Conservation (phyloP, 495 filamentous ascomycete genomes). For the Neurospora sp. region DNA sequence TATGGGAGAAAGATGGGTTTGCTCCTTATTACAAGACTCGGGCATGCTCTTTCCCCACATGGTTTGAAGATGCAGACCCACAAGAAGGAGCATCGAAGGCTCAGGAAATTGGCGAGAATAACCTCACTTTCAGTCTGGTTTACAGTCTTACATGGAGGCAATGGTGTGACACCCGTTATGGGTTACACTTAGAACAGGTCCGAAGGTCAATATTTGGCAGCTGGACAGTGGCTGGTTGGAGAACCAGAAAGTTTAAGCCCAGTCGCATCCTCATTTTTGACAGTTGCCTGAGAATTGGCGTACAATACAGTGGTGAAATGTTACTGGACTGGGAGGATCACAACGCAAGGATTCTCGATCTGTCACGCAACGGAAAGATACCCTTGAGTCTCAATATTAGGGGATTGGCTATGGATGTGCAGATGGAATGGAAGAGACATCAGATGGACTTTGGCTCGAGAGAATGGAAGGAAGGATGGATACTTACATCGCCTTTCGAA, state of each 20-base stretch:
- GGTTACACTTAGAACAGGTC: no score
- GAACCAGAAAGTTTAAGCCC: not conserved
- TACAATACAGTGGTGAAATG: not conserved
- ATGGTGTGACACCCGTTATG: no score
- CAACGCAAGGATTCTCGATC: not conserved
- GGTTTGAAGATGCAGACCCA: not conserved
- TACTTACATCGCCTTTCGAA: not conserved
- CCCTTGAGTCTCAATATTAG: not conserved
- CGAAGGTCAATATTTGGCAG: not conserved
- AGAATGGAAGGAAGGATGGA: not conserved
- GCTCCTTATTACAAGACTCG: no score
- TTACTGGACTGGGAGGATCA: not conserved
- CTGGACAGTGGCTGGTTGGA: not conserved
- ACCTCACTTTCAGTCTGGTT: not conserved
- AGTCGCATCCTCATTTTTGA: accelerated
- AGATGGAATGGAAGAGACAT: not conserved
- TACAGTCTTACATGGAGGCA: not conserved
- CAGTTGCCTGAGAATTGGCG: not conserved
- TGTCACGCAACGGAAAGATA: not conserved
- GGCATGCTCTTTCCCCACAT: not conserved
- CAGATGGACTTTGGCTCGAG: not conserved
- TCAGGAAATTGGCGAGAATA: not conserved
- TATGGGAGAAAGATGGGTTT: not conserved
- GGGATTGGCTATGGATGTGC: not conserved
- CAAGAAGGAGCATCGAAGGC: not conserved